Conservation (phyloP, 805 yeast species). For the Zygosaccharomyces bailii region DNA sequence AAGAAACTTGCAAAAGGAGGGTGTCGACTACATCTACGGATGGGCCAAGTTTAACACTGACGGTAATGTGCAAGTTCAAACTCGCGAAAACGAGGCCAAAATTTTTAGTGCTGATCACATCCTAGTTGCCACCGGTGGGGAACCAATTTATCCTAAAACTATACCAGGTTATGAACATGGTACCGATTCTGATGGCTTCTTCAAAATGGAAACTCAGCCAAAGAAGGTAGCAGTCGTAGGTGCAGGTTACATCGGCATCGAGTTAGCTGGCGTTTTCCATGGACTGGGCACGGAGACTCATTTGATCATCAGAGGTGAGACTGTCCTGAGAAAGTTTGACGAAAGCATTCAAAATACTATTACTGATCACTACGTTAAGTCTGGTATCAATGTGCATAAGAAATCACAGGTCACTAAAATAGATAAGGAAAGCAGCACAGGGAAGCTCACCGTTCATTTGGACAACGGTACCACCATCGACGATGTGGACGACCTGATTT, state of each 20-base stretch:
- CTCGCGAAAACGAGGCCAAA: constrained; percentile 56
- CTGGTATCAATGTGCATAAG: constrained; percentile 81
- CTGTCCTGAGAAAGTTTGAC: constrained; percentile 86
- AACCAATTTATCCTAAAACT: constrained; percentile 60
- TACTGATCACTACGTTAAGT: constrained; percentile 74
- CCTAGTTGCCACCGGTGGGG: constrained; percentile 92
- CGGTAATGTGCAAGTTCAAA: constrained; percentile 75
- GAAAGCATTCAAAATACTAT: constrained; percentile 71
- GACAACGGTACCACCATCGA: constrained; percentile 42
- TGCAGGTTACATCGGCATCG: constrained; percentile 97
- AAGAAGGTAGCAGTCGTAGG: constrained; percentile 92
- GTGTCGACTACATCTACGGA: constrained; percentile 83
- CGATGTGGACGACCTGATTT: constrained; percentile 79
- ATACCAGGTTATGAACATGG: constrained; percentile 84
- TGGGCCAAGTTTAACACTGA: constrained; percentile 71
- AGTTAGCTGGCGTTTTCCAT: constrained; percentile 90
- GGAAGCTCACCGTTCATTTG: constrained; percentile 48
- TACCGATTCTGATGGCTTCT: constrained; percentile 87
- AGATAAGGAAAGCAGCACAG: constrained; percentile 45
- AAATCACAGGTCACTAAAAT: constrained; percentile 48
- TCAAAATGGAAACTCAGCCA: constrained; percentile 77
- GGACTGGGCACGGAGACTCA: constrained; percentile 85
- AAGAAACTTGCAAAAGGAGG: constrained; percentile 80
- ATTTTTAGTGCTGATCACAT: constrained; percentile 75
- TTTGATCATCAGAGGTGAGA: constrained; percentile 84